Percentiles rank a stretch among this genome's conserved stretches.
These are phyloP conservation scores for Erysimum pusillum DNA, from an alignment of 441 rosid genomes.

Conservation along the genomic window DNA sequence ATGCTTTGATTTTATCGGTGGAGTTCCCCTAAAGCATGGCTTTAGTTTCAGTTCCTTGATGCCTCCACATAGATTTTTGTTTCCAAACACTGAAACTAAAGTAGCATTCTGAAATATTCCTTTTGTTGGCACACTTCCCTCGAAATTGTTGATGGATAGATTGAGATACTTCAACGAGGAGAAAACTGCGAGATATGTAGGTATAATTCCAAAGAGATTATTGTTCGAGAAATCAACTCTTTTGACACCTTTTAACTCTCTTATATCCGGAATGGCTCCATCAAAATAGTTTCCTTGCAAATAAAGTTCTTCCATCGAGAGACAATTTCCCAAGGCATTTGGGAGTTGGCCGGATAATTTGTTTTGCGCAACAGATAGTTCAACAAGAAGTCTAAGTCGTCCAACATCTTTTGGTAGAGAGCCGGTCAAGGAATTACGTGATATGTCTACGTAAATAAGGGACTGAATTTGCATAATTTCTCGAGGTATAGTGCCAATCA, in stretches of 20 bases:
- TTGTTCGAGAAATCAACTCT: conserved; percentile 25
- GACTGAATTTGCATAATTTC: conserved; percentile 13
- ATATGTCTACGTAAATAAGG: neutral
- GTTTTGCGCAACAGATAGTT: neutral
- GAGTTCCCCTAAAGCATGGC: neutral
- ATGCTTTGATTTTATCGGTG: neutral
- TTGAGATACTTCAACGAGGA: neutral
- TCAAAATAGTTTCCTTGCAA: conserved; percentile 23
- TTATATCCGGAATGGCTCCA: conserved; percentile 31
- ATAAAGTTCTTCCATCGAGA: neutral
- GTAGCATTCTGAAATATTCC: conserved; percentile 10
- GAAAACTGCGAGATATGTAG: neutral
- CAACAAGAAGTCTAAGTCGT: neutral
- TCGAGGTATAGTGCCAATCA: conserved; percentile 31
- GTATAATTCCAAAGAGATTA: conserved; percentile 6
- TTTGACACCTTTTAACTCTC: neutral
- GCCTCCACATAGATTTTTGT: conserved; percentile 14
- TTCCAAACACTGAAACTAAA: conserved; percentile 1
- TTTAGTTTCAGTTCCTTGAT: conserved; percentile 6
- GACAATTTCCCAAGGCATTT: neutral
- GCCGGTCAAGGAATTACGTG: neutral
- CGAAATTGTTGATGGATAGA: neutral
- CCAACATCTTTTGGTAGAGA: conserved; percentile 12
- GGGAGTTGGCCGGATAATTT: conserved; percentile 13
- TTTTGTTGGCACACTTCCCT: conserved; percentile 11